These are phyloP conservation scores for Arxiozyma bovina DNA, from an alignment of 1,139 yeast species.

Conservation along the genomic window DNA sequence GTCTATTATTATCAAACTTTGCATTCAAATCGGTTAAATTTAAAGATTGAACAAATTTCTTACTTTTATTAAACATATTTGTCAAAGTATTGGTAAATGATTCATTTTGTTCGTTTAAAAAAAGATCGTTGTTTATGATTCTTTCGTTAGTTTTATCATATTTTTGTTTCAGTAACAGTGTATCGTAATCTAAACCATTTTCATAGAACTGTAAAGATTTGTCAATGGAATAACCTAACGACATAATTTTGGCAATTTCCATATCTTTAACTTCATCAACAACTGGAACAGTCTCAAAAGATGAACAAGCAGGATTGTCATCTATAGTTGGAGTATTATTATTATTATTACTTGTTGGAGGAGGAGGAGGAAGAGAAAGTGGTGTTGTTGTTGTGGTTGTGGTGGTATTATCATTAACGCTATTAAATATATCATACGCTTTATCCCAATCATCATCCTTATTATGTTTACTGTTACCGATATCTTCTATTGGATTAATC, in stretches of 20 bases:
- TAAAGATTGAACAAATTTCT: not conserved
- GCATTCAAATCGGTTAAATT: not conserved
- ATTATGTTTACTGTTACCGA: not conserved
- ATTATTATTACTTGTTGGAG: not conserved
- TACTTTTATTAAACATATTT: not conserved
- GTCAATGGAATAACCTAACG: conserved; percentile 20
- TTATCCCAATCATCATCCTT: not conserved
- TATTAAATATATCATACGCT: not conserved
- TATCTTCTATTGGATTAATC: not conserved
- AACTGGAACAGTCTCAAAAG: conserved; percentile 5
- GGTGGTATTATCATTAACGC: not conserved
- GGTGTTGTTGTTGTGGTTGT: no score
- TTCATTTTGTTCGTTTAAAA: not conserved
- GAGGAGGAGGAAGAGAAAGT: no score
- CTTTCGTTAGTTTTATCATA: no score
- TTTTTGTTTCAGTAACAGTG: not conserved
- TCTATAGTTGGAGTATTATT: not conserved
- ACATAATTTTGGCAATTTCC: conserved; percentile 30
- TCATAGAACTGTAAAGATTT: not conserved
- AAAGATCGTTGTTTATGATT: not conserved
- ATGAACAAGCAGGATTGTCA: not conserved
- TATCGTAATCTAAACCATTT: not conserved
- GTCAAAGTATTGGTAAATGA: not conserved
- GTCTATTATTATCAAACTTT: not conserved
- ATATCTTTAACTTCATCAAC: conserved; percentile 29